Evolutionary conservation across 2,329 filamentous ascomycete genomes (phyloP), one percentile per base, ranked within the genome.

Genomic region (Phoma sp.): DNA sequence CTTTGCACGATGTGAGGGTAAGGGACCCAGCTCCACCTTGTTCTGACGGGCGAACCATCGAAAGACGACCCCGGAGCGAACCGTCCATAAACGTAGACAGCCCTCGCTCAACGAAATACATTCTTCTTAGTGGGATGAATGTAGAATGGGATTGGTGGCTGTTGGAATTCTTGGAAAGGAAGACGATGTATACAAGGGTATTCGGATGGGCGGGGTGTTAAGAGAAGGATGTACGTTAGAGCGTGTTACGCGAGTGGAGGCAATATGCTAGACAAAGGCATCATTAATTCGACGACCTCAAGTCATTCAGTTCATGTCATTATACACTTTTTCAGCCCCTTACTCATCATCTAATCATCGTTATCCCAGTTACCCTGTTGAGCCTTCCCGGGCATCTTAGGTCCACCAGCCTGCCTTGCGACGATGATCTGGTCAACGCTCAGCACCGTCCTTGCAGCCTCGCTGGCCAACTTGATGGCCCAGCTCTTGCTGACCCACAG

Each of bases 351-450:
- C 51, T 71, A 71, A 52, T 72, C 72, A 71, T 89, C 87, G 70
- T 88, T 85, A 74, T 89, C 87, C 87, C 87, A 88, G 72, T 86
- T 86, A 40, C 93, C 89, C 61, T 71, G 68, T 60, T 74, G 70
- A 79, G 97, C 97, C 65, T 92, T 95, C 41, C 90, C 93, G 27
- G 95, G 95, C 52, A 94, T 94, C 84, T 99, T 99, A 21, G 96
- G 95, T 33, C 95, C 95, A 73, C 95, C 95, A 43, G 96, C 95
- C 81, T 98, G 95, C 80, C 94, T 88, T 61, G 96, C 93, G 54
- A 99, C 95, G 74, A 99, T 99, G 73, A 99, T 99, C 81, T 99
- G 96, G 78, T 99, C 95, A 35, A 99, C 95, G 43, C 92, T 96
- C 62, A 99, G 82, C 27, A 99, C 90, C 43, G 95, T 99, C 70